Evolutionary conservation across 1,284 basidiomycete species (phyloP).

Genomic region (Takashimella koratensis): DNA sequence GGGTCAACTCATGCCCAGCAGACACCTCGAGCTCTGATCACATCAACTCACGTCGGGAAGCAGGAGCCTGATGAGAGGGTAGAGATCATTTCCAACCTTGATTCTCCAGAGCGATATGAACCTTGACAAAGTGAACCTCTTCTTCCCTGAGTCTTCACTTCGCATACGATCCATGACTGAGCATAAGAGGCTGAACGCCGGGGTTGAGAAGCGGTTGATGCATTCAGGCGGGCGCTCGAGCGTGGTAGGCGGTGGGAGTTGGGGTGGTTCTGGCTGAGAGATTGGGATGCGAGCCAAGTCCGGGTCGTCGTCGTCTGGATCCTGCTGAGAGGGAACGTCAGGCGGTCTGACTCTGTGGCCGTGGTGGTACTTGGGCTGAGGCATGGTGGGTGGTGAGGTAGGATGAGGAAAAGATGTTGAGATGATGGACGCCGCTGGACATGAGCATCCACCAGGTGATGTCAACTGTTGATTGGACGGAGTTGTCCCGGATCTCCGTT

Average conservation of each 20-base stretch:
- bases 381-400: no score
- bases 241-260: conserved; percentile 20
- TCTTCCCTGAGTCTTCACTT: conserved; percentile 38
- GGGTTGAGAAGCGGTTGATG: conserved; percentile 43
- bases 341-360: background rate
- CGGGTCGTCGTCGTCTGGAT: conserved; percentile 3
- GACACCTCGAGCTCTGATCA: background rate
- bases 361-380: background rate
- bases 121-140: conserved; percentile 35
- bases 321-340: background rate
- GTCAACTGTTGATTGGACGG: no score
- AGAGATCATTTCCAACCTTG: conserved; percentile 52
- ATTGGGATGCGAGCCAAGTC: conserved; percentile 1
- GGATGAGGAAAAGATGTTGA: no score
- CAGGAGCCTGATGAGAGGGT: conserved; percentile 51
- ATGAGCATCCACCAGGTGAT: no score
- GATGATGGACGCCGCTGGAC: no score
- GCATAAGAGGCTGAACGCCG: conserved; percentile 45
- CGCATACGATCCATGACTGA: conserved; percentile 45
- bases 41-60: conserved; percentile 50
- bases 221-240: conserved; percentile 47
- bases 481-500: no score
- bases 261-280: conserved; percentile 22
- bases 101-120: conserved; percentile 48
- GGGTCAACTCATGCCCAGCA: background rate